A percentile compares a stretch with the other conserved stretches of the same genome.
Evolutionary conservation across 1,284 basidiomycete species (phyloP).

Genomic region (Naganishia sp.): DNA sequence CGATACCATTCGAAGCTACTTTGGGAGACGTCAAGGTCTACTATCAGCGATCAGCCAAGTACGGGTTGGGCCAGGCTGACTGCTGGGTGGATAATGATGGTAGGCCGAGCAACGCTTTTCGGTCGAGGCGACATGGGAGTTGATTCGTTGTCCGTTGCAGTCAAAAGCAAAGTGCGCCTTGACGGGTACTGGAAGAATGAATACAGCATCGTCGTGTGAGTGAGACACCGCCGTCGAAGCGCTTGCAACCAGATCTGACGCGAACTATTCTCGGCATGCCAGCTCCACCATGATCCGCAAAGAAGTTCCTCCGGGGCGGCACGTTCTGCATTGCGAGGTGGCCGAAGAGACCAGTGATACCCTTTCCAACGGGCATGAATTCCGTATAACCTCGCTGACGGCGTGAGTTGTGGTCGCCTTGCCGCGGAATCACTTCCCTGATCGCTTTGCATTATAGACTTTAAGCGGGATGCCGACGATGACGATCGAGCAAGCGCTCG

Average conservation of each 20-base stretch:
- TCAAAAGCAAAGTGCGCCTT: slow-evolving; percentile 34
- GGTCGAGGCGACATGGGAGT: no score
- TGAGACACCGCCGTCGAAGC: neutral
- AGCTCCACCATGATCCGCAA: slow-evolving; percentile 41
- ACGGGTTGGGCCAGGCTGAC: slow-evolving; percentile 41
- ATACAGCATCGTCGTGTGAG: slow-evolving; percentile 30
- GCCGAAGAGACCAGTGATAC: slow-evolving; percentile 41
- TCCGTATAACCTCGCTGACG: slow-evolving; percentile 35
- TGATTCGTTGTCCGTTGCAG: neutral
- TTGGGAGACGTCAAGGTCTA: slow-evolving; percentile 44
- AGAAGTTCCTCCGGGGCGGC: slow-evolving; percentile 40
- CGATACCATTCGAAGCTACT: slow-evolving; percentile 40
- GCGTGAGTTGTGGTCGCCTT: slow-evolving; percentile 11
- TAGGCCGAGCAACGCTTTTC: neutral
- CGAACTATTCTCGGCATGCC: neutral
- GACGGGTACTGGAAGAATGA: slow-evolving; percentile 39
- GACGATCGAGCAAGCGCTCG: no score
- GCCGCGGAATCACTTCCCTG: neutral
- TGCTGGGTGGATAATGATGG: slow-evolving; percentile 48
- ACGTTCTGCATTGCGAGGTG: slow-evolving; percentile 45
- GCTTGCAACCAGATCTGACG: neutral
- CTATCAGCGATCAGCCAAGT: slow-evolving; percentile 44
- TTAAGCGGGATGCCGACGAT: neutral
- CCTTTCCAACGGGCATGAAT: slow-evolving; percentile 44
- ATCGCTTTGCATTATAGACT: neutral